Base-by-base conservation (phyloP, 192 early-diverging fungal species). In the Allomyces arbusculus region DNA sequence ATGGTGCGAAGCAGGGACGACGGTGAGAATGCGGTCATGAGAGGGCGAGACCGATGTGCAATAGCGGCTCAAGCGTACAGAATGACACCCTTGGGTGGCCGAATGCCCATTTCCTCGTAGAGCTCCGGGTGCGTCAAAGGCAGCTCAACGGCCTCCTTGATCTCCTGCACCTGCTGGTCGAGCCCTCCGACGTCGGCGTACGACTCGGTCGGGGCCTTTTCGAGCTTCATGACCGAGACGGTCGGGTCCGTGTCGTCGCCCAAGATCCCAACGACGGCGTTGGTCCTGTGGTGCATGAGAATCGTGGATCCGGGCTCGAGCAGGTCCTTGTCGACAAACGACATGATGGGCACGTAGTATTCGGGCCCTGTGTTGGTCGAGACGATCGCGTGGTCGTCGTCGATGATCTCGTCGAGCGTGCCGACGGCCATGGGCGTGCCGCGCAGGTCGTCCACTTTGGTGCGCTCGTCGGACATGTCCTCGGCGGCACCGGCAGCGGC, bases 201-300 rank as follows among this genome's bases (percentile, higher is more conserved):
- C 19, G 92, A 92, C 76, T 99, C 96, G 33, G 96, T 94, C 8
- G 96, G 96, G 10, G 95, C 95, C 76, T 97, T 97, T 62, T 94
- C 91, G 12, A 99, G 80, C 73, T 99, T 99, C 96, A 99, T 99
- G 22, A 99, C 94, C 76, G 90, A 93, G 45, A 99, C 96, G 90
- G 93, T 95, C 9, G 96, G 96, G 71, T 99, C 94, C 0, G 86
- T 82, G 74, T 99, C 96, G 65, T 97, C 94, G 63, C 80, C 80
- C 4, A 99, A 80, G 10, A 99, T 95, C 71, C 96, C 96, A 33
- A 99, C 87, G 40, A 99, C 86, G 10, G 92, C 83, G 80, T 88
- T 83, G 0, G 84, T 80, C 79, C 92, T 91, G 67, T 92, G 91
- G 74, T 99, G 94, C 70, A 97, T 71, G 20, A 99, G 73, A 62